These are phyloP conservation scores for Cryptomeria japonica DNA, from an alignment of 75 land plant genomes.

Conservation along the genomic window DNA sequence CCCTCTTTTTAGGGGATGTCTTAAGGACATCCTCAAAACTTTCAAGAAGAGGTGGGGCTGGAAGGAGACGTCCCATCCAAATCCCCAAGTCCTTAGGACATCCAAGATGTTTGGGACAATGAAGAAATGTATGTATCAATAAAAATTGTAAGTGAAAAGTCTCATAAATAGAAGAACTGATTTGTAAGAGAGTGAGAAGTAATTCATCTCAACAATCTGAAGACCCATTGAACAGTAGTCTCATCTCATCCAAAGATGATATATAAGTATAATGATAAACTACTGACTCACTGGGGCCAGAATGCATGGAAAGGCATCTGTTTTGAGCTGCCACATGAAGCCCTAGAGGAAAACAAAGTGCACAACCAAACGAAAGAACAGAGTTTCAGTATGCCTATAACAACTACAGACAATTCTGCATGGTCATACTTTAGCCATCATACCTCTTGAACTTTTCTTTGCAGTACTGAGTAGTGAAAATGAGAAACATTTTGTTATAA, in stretches of 20 bases:
- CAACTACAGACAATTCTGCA: neutral
- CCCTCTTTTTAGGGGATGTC: too few relatives aligned
- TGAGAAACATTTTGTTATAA: too few relatives aligned
- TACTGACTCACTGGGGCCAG: neutral
- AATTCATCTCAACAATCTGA: neutral
- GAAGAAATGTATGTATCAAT: too few relatives aligned
- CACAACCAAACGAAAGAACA: neutral
- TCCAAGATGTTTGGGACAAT: too few relatives aligned
- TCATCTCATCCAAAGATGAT: neutral
- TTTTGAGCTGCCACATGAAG: neutral
- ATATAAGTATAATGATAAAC: neutral
- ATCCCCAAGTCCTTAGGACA: too few relatives aligned
- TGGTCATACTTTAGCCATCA: neutral
- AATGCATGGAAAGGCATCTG: neutral
- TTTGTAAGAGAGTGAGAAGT: neutral
- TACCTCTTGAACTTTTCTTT: too few relatives aligned
- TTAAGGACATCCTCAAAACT: too few relatives aligned
- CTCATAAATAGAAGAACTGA: neutral
- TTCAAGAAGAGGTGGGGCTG: too few relatives aligned
- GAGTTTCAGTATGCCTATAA: neutral
- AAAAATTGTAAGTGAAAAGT: too few relatives aligned
- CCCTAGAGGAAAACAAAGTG: neutral
- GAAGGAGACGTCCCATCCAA: too few relatives aligned
- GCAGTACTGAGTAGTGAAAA: too few relatives aligned
- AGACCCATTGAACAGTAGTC: neutral